These are phyloP conservation scores for Silene conica DNA, from an alignment of 148 eudicot genomes.

Conservation along the genomic window DNA sequence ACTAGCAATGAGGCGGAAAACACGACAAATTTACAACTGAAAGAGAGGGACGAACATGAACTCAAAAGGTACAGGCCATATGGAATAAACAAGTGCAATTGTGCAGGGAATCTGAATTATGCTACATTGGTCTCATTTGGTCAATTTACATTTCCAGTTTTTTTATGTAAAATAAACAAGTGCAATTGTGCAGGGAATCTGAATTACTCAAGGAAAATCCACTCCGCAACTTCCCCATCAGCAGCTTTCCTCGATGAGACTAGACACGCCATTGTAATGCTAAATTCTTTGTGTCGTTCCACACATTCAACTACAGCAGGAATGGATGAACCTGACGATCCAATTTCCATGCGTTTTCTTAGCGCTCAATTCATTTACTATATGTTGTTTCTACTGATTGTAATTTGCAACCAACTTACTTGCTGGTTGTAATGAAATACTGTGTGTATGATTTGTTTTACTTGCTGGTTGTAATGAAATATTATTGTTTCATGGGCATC, in stretches of 20 bases:
- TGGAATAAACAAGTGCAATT: too few species aligned
- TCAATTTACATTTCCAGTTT: not conserved
- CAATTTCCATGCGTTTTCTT: not conserved
- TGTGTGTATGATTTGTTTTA: too few species aligned
- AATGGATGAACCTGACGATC: not conserved
- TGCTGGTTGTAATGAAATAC: not conserved
- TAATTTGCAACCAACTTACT: not conserved
- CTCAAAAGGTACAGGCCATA: conserved; percentile 49
- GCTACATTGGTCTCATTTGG: not conserved
- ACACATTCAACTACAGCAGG: not conserved
- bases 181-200: conserved; percentile 55
- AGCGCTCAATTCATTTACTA: not conserved
- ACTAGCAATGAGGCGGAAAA: conserved; percentile 30
- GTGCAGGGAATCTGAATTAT: too few species aligned
- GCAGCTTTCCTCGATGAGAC: conserved; percentile 60
- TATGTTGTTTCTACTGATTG: not conserved
- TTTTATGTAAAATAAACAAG: not conserved
- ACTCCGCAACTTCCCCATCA: conserved; percentile 66
- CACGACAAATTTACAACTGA: conserved; percentile 43
- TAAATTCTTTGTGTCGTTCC: not conserved
- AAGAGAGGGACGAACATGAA: conserved; percentile 52
- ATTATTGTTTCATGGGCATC: too few species aligned
- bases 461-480: not conserved
- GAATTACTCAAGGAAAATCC: conserved; percentile 84
- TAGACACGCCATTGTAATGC: not conserved